A percentile compares a stretch with the other conserved stretches of the same genome.
These are phyloP conservation scores for Torulaspora quercuum DNA, from an alignment of 805 yeast species.

Conservation along the genomic window DNA sequence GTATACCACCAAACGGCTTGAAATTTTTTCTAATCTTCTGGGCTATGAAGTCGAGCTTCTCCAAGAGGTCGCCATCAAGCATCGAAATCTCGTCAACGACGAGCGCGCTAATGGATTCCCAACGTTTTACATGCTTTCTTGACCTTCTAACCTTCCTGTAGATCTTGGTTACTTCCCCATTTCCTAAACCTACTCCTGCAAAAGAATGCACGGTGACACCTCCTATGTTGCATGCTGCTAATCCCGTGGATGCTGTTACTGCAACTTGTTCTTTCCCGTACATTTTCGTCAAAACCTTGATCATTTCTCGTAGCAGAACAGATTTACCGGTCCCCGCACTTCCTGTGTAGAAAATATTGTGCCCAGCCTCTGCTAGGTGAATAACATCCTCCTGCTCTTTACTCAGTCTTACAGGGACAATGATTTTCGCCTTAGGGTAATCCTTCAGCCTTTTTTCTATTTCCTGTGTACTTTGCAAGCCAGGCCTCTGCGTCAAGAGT, in stretches of 20 bases:
- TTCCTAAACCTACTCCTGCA: slow-evolving; percentile 74
- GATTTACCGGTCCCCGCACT: slow-evolving; percentile 99
- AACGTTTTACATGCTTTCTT: slow-evolving; percentile 47
- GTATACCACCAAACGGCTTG: slow-evolving; percentile 77
- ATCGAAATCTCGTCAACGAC: slow-evolving; percentile 77
- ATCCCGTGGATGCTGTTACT: slow-evolving; percentile 80
- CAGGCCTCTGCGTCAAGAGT: slow-evolving; percentile 34
- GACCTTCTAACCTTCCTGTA: slow-evolving; percentile 52
- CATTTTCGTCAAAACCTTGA: slow-evolving; percentile 47
- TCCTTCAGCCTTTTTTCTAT: slow-evolving; percentile 14
- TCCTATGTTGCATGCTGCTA: slow-evolving; percentile 79
- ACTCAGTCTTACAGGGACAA: slow-evolving; percentile 39
- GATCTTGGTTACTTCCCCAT: slow-evolving; percentile 46
- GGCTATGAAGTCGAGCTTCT: slow-evolving; percentile 62
- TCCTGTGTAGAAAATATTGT: slow-evolving; percentile 85
- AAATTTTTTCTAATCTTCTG: slow-evolving; percentile 44
- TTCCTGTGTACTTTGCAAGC: slow-evolving; percentile 16
- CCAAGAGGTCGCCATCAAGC: slow-evolving; percentile 67
- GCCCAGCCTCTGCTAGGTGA: slow-evolving; percentile 58
- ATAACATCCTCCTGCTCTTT: slow-evolving; percentile 66
- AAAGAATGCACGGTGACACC: slow-evolving; percentile 75
- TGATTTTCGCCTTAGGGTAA: slow-evolving; percentile 27
- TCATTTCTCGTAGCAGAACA: slow-evolving; percentile 64
- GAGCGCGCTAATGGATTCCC: slow-evolving; percentile 57
- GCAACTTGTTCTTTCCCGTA: slow-evolving; percentile 55